Base-by-base conservation (phyloP, 2,329 filamentous ascomycete species). In the Clarireedia paspali region DNA sequence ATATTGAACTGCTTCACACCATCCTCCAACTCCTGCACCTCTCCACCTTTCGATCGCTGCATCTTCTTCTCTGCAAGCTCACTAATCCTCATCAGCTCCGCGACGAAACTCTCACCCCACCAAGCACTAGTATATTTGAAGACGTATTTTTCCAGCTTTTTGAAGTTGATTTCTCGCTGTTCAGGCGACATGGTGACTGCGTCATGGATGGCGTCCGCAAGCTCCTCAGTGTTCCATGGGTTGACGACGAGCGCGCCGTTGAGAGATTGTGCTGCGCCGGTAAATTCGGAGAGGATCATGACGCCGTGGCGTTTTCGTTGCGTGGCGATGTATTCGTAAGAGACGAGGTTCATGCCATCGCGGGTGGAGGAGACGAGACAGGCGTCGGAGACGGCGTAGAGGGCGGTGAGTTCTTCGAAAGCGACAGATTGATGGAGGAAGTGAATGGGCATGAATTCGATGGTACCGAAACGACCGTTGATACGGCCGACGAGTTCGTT, bases 381-480 rank as follows among this genome's bases (percentile, higher is more conserved):
- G 46, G 90, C 89, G 69, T 96, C 94, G 3, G 90, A 94, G 23
- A 95, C 87, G 15, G 90, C 89, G 70, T 97, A 97, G 7, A 97
- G 81, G 0, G 91, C 91, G 50, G 95, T 91, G 38, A 99, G 83
- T 74, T 97, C 94, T 64, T 96, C 91, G 65, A 97, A 96, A 49
- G 84, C 84, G 68, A 97, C 91, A 4, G 89, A 95, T 74, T 96
- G 95, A 75, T 97, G 94, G 67, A 97, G 85, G 76, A 96, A 97
- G 73, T 97, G 94, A 65, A 99, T 97, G 1, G 94, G 94, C 87
- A 95, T 96, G 75, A 96, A 97, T 72, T 97, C 92, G 67, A 97
- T 87, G 34, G 91, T 96, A 70, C 92, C 91, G 68, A 96, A 97
- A 70, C 89, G 91, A 68, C 94, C 94, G 69, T 99, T 99, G 75